phyloP scores from a whole-genome alignment of 352 stramenopile species.

The Globisporangium perplexum region DNA sequence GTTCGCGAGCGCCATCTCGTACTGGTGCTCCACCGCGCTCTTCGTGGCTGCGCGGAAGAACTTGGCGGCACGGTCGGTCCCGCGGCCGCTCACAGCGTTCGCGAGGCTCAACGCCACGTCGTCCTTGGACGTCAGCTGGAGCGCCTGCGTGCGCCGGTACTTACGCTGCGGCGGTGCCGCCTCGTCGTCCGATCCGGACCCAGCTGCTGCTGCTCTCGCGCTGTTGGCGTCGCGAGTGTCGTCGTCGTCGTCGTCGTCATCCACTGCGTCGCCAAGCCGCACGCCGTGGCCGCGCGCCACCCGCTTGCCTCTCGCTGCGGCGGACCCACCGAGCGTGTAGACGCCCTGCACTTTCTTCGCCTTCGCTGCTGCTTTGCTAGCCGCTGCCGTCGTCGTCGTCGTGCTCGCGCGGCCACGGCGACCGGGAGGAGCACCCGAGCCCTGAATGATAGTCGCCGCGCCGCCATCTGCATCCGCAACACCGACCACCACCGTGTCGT shows the following conservation, averaged over 20 bases:
- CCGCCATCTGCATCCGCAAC: constrained; percentile 8
- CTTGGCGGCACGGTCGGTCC: constrained; percentile 52
- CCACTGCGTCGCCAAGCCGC: constrained; percentile 39
- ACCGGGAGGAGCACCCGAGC: too few relatives aligned
- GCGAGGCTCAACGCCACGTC: constrained; percentile 62
- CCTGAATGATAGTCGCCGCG: constrained; percentile 17
- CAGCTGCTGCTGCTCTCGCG: constrained; percentile 10
- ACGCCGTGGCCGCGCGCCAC: constrained; percentile 39
- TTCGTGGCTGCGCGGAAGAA: constrained; percentile 79
- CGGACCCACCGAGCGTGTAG: constrained; percentile 36
- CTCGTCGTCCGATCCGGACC: too few relatives aligned
- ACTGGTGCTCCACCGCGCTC: constrained; percentile 75
- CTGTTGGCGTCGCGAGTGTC: background rate
- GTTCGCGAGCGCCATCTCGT: constrained; percentile 68
- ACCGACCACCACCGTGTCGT: constrained; percentile 69
- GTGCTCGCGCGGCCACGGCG: constrained; percentile 2
- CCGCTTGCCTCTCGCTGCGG: constrained; percentile 23
- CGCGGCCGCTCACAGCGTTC: constrained; percentile 53
- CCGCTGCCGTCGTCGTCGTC: background rate
- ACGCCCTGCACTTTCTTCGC: constrained; percentile 25
- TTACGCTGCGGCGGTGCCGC: constrained; percentile 21
- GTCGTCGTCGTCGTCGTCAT: constrained; percentile 7
- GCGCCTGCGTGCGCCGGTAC: constrained; percentile 38
- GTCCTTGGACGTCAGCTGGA: constrained; percentile 75
- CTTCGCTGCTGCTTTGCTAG: background rate